These are phyloP conservation scores for Taxawa tesnikishii DNA, from an alignment of 2,329 filamentous ascomycete species.

Conservation along the genomic window DNA sequence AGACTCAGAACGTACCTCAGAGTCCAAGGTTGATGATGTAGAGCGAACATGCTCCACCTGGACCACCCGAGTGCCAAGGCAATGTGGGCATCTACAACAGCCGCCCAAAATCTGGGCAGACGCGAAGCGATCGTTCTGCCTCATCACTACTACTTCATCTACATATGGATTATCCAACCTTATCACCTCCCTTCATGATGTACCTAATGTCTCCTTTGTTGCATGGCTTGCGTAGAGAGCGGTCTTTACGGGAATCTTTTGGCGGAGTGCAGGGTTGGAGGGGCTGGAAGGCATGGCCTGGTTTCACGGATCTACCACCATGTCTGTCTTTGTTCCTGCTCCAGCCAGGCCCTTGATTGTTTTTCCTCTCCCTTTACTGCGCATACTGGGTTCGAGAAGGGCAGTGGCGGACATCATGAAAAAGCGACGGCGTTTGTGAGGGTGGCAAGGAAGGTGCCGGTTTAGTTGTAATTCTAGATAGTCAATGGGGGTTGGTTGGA, in stretches of 20 bases:
- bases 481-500: neutral
- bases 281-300: neutral
- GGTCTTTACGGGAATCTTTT: neutral
- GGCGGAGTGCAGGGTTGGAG: neutral
- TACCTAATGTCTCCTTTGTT: neutral
- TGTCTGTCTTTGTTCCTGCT: neutral
- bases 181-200: neutral
- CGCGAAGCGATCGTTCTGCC: no score
- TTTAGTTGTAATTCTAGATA: neutral
- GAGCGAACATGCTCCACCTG: neutral
- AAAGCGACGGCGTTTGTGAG: neutral
- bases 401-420: neutral
- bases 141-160: no score
- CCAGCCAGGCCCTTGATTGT: neutral
- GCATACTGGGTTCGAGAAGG: neutral
- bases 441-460: neutral
- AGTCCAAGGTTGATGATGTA: slow-evolving; percentile 6
- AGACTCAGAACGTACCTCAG: slow-evolving; percentile 4
- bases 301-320: neutral
- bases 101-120: no score
- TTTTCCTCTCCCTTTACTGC: neutral
- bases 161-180: no score
- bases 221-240: neutral
- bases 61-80: neutral
- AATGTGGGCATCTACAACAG: neutral